Evolutionary conservation across 1,284 basidiomycete species (phyloP), one percentile per base, ranked within the genome.

Genomic region (Cryptococcus sp.): DNA sequence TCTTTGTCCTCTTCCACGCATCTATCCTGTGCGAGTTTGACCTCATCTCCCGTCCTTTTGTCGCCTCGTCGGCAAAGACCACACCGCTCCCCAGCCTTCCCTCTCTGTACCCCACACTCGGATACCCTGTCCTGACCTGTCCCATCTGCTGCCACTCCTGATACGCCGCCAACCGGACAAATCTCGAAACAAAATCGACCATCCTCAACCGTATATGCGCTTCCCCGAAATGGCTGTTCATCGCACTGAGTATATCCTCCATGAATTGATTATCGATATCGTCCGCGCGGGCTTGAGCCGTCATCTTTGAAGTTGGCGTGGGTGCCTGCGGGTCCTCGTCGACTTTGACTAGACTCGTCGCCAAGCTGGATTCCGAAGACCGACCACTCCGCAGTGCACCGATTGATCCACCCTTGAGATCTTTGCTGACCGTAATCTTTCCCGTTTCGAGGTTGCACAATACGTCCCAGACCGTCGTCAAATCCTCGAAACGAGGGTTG

Each of bases 401-500:
- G 19, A 51, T 47, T 24, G 52, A 45, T 22, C 45, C 53, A 42
- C 43, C 44, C 38, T 57, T 56, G 25, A 71, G 47, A 39, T 68
- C 62, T 68, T 86, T 92, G 36, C 86, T 83, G 2, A 97, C 83
- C 2, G 84, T 85, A 53, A 97, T 85, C 44, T 82, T 82, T 4
- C 88, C 88, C 0, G 83, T 83, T 47, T 89, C 85, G 51, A 95
- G 82, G 65, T 97, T 90, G 69, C 90, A 87, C 33, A 97, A 76
- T 1, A 98, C 77, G 69, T 98, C 93, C 94, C 94, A 98, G 24
- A 72, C 72, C 16, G 81, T 79, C 1, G 83, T 82, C 0, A 86
- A 81, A 7, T 86, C 79, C 62, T 93, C 89, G 68, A 97, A 97
- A 26, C 94, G 89, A 1, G 93, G 93, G 65, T 98, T 97, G 3